phyloP scores from a whole-genome alignment of 352 stramenopile genomes.

The Phytophthora sojae region DNA sequence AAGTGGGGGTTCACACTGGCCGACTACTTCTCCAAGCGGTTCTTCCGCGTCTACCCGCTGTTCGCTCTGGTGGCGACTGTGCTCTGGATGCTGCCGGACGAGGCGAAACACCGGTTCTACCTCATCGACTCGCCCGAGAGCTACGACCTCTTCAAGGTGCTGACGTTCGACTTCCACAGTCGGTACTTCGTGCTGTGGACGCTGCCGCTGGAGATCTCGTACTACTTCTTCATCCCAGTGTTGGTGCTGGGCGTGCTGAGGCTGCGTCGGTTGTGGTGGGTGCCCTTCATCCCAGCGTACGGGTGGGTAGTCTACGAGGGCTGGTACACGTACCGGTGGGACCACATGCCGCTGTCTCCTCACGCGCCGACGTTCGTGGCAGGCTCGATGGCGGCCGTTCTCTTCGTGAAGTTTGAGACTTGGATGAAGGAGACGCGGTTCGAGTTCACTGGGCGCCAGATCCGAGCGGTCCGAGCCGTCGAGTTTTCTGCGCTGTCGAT shows the following conservation, averaged over 20 bases:
- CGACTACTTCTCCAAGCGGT: slow-evolving; percentile 40
- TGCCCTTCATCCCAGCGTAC: slow-evolving; percentile 31
- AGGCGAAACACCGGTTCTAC: slow-evolving; percentile 34
- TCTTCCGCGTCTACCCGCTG: slow-evolving; percentile 64
- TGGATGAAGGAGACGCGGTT: slow-evolving; percentile 24
- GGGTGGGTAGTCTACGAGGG: slow-evolving; percentile 33
- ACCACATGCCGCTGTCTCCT: slow-evolving; percentile 26
- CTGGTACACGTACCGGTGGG: slow-evolving; percentile 22
- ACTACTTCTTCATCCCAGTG: slow-evolving; percentile 50
- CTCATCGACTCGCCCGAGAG: slow-evolving; percentile 25
- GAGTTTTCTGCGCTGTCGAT: slow-evolving; percentile 25
- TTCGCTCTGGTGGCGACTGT: slow-evolving; percentile 42
- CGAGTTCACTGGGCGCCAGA: neutral
- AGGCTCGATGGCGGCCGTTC: slow-evolving; percentile 35
- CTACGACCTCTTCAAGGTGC: slow-evolving; percentile 47
- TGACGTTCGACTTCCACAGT: slow-evolving; percentile 41
- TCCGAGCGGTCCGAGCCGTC: slow-evolving; percentile 17
- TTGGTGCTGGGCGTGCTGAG: slow-evolving; percentile 35
- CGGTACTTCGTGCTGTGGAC: slow-evolving; percentile 58
- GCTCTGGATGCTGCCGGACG: slow-evolving; percentile 37
- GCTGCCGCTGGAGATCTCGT: slow-evolving; percentile 33
- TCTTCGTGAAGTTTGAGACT: slow-evolving; percentile 33
- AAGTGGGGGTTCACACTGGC: slow-evolving; percentile 35
- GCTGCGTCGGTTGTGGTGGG: slow-evolving; percentile 30
- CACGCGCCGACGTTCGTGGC: slow-evolving; percentile 39